A percentile compares a stretch with the other conserved stretches of the same genome.
phyloP scores from a whole-genome alignment of 2,329 filamentous ascomycete genomes.

The Chrysosporium queenslandicum region DNA sequence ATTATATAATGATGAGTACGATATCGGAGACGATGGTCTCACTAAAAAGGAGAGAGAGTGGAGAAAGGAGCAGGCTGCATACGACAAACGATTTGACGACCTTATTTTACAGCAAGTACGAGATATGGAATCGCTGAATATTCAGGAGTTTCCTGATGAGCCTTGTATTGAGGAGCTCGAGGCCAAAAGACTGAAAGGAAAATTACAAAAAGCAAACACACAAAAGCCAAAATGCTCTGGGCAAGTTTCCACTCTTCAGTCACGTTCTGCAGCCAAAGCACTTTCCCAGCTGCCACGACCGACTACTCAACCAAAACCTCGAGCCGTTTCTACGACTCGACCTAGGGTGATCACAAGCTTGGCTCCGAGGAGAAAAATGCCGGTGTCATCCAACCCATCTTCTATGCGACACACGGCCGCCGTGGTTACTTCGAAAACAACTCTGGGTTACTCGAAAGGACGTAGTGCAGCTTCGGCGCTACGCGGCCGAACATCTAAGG shows the following conservation, averaged over 20 bases:
- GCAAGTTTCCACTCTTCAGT: constrained; percentile 32
- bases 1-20: constrained; percentile 39
- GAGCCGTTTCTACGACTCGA: constrained; percentile 31
- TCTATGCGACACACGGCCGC: constrained; percentile 51
- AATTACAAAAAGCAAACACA: constrained; percentile 22
- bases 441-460: constrained; percentile 76
- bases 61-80: constrained; percentile 54
- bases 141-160: constrained; percentile 33
- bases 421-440: constrained; percentile 62
- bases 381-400: constrained; percentile 41
- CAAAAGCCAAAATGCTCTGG: constrained; percentile 20
- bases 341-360: constrained; percentile 29
- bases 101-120: constrained; percentile 58
- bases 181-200: constrained; percentile 16
- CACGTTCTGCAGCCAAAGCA: constrained; percentile 34
- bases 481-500: constrained; percentile 15
- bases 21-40: constrained; percentile 47
- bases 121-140: constrained; percentile 51
- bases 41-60: constrained; percentile 58
- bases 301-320: constrained; percentile 29
- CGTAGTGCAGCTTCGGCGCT: constrained; percentile 37
- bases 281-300: constrained; percentile 26
- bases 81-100: constrained; percentile 55
- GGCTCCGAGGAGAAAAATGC: constrained; percentile 31
- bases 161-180: constrained; percentile 31